Base-by-base conservation (phyloP, 169 alveolate species). In the Plasmodium coatneyi region DNA sequence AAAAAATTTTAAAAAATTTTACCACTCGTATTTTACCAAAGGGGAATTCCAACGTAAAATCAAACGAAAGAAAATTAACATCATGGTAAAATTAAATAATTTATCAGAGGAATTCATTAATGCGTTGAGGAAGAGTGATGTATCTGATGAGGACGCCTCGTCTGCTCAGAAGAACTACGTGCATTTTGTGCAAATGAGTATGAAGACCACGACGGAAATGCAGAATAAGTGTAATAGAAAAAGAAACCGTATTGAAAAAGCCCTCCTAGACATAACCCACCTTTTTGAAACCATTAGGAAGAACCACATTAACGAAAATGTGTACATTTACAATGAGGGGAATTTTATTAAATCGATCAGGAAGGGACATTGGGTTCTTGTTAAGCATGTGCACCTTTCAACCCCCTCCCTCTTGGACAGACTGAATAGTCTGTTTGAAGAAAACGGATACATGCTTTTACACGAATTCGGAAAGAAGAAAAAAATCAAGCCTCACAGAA, bases 391-490 rank as follows among this genome's bases (percentile, higher is more conserved):
- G 32, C 98, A 98, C 94, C 95, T 96, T 80, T 97, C 99, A 83
- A 96, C 97, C 25, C 97, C 99, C 3, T 98, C 99, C 19, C 97
- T 99, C 36, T 87, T 99, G 46, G 99, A 98, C 86, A 96, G 99
- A 81, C 83, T 98, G 34, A 99, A 99, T 91, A 97, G 99, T 22
- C 86, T 98, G 30, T 93, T 99, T 60, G 99, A 98, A 94, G 99
- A 96, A 91, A 98, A 92, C 28, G 96, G 95, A 14, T 70, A 81
- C 52, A 84, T 97, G 66, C 87, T 95, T 28, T 71, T 97, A 28
- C 96, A 96, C 70, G 96, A 96, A 19, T 96, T 96, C 30, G 96
- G 97, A 34, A 97, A 97, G 94, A 95, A 96, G 80, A 96, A 98
- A 82, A 92, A 93, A 52, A 95, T 98, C 56, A 92, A 84, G 46